Conservation (phyloP, 2,329 filamentous ascomycete species). For the Phialophora tarda region DNA sequence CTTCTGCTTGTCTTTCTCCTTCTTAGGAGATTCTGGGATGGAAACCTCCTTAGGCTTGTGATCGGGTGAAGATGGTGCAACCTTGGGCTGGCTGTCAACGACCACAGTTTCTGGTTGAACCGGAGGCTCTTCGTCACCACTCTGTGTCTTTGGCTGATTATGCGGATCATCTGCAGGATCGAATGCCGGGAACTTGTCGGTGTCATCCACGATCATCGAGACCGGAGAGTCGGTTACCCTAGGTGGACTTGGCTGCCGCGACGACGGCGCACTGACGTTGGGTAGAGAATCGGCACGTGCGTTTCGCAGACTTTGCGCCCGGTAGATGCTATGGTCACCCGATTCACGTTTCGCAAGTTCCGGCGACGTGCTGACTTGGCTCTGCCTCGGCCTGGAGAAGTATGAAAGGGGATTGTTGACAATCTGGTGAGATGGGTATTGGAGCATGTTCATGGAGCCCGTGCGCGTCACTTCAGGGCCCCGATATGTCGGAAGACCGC, state of each 20-base stretch:
- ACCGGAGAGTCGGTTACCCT: slow-evolving; percentile 37
- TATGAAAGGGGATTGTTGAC: slow-evolving; percentile 39
- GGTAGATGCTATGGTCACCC: slow-evolving; percentile 20
- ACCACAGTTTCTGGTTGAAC: neutral
- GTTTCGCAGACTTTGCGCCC: slow-evolving; percentile 24
- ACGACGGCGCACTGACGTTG: slow-evolving; percentile 26
- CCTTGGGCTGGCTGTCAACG: slow-evolving; percentile 3
- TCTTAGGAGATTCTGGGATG: slow-evolving; percentile 26
- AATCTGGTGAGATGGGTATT: slow-evolving; percentile 35
- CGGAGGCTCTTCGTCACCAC: slow-evolving; percentile 25
- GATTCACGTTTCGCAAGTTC: slow-evolving; percentile 25
- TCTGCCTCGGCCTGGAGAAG: slow-evolving; percentile 39
- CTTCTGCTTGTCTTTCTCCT: slow-evolving; percentile 32
- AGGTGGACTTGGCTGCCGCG: slow-evolving; percentile 31
- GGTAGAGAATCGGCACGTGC: slow-evolving; percentile 28
- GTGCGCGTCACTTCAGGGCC: slow-evolving; percentile 39
- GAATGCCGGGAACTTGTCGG: slow-evolving; percentile 28
- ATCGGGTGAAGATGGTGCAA: neutral
- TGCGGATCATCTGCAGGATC: slow-evolving; percentile 33
- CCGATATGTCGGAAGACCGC: slow-evolving; percentile 36
- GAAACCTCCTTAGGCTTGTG: neutral
- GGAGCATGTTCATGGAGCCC: slow-evolving; percentile 39
- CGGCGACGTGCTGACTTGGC: slow-evolving; percentile 35
- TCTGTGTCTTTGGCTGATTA: slow-evolving; percentile 32
- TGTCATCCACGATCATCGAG: slow-evolving; percentile 33